These are phyloP conservation scores for Stephanodiscus minutulus DNA, from an alignment of 108 stramenopile species.

Conservation along the genomic window DNA sequence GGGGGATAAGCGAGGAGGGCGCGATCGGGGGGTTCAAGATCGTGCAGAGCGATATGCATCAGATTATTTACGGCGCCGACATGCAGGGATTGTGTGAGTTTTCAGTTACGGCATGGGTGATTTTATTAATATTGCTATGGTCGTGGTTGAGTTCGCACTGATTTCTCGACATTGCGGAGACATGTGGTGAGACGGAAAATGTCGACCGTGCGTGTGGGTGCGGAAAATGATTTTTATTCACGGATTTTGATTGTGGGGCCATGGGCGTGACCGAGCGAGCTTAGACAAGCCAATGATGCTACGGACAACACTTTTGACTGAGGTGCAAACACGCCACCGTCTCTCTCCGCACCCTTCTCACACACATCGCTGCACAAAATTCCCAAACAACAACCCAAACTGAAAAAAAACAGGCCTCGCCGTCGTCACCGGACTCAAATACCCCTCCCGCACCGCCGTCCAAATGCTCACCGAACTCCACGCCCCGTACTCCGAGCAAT, in stretches of 20 bases:
- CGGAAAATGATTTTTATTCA: no score
- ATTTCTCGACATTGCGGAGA: not conserved
- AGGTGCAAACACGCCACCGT: no score
- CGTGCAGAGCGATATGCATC: constrained; percentile 84
- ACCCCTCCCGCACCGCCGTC: constrained; percentile 86
- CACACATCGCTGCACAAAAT: not conserved
- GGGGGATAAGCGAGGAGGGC: constrained; percentile 55
- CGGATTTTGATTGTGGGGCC: no score
- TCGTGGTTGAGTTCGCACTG: not conserved
- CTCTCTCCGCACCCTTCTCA: not conserved
- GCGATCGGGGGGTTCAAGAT: constrained; percentile 90
- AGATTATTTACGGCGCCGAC: constrained; percentile 87
- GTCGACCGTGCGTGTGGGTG: no score
- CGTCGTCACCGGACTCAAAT: constrained; percentile 80
- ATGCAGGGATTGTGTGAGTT: constrained; percentile 86
- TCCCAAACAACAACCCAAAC: not conserved
- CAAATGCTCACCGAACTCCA: constrained; percentile 77
- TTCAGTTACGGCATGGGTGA: not conserved
- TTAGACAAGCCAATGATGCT: no score
- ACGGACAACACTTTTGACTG: no score
- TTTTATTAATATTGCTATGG: not conserved
- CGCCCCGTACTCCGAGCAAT: constrained; percentile 66
- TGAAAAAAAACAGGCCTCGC: constrained; percentile 66
- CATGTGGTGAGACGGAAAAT: no score
- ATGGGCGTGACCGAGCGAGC: not conserved